Base-by-base conservation (phyloP, 176 grass and related monocot genomes). In the Avena insularis region DNA sequence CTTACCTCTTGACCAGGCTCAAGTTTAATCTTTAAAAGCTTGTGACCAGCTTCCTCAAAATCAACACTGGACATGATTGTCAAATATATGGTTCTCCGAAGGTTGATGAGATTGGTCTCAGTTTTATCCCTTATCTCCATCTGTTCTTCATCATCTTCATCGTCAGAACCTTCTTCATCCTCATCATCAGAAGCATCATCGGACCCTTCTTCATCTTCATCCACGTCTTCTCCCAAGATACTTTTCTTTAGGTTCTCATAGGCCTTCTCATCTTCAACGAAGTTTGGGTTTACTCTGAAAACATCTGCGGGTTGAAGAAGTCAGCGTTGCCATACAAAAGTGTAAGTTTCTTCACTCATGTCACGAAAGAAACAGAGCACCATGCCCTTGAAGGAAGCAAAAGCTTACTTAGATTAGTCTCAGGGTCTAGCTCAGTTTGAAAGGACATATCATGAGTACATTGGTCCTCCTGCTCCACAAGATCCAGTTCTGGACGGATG, bases 21-120 rank as follows among this genome's bases (percentile, higher is more conserved):
- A 12, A 98, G 94, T 82, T 98, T 96, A 86, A 98, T 96, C 84
- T 98, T 98, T 75, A 98, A 79, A 49, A 98, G 91, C 78, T 98
- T 96, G 82, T 98, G 97, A 23, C 97, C 97, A 85, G 97, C 97
- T 93, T 98, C 97, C 86, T 98, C 97, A 88, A 98, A 98, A 91
- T 98, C 97, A 88, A 98, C 94, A 84, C 97, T 98, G 4, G 97
- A 98, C 92, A 98, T 98, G 45, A 98, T 98, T 55, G 97, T 98
- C 38, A 98, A 89, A 90, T 96, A 98, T 80, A 98, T 96, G 17
- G 97, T 94, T 91, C 97, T 96, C 31, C 97, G 89, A 35, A 98
- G 89, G 72, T 98, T 98, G 50, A 98, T 68, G 15, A 94, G 90
- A 86, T 98, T 98, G 0, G 97, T 98, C 85, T 98, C 97, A 6